phyloP scores from a whole-genome alignment of 208 protist genomes.

The Spongospora subterranea region DNA sequence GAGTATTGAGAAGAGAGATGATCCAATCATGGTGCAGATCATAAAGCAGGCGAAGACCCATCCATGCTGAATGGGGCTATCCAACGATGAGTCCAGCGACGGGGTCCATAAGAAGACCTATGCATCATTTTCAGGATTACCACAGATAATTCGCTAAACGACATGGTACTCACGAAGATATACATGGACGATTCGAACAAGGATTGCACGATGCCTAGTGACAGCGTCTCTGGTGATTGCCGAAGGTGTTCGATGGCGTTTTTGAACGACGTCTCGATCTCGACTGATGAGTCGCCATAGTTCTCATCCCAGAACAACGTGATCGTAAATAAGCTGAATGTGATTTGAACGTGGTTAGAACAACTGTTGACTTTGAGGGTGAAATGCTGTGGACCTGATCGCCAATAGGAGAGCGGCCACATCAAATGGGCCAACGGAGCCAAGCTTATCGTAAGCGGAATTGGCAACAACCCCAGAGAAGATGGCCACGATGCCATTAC shows the following conservation, averaged over 20 bases:
- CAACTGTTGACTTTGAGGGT: too few species aligned
- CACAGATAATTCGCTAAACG: too few species aligned
- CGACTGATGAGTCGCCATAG: conserved; percentile 55
- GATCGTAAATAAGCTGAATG: conserved; percentile 35
- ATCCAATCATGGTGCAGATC: conserved; percentile 59
- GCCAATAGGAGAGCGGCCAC: neutral
- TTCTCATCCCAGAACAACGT: conserved; percentile 64
- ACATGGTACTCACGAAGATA: conserved; percentile 60
- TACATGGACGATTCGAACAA: conserved; percentile 68
- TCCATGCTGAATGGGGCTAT: conserved; percentile 55
- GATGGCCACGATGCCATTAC: conserved; percentile 38
- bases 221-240: neutral
- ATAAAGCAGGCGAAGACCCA: conserved; percentile 69
- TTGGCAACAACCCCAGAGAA: conserved; percentile 22
- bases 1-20: conserved; percentile 36
- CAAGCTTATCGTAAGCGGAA: neutral
- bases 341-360: neutral
- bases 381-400: neutral
- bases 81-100: neutral
- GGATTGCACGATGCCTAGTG: conserved; percentile 52
- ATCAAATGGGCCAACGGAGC: conserved; percentile 39
- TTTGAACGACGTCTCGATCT: neutral
- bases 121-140: neutral
- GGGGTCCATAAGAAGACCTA: conserved; percentile 70
- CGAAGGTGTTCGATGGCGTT: neutral